Evolutionary conservation across 2,329 filamentous ascomycete species (phyloP), one percentile per base, ranked within the genome.

Genomic region (Xylaria multiplex): DNA sequence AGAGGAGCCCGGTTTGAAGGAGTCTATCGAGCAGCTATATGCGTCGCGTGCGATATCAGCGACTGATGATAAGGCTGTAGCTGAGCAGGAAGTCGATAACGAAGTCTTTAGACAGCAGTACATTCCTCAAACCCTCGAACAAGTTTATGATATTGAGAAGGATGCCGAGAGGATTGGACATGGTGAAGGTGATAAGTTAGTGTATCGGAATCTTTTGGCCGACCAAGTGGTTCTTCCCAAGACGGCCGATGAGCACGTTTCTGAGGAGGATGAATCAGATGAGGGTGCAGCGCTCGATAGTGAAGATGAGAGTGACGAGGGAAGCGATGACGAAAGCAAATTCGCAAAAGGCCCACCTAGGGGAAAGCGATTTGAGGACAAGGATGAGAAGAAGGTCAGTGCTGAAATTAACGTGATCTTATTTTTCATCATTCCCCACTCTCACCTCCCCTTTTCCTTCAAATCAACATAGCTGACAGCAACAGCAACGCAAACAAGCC

Each of bases 81-180:
- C 86, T 1, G 85, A 89, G 59, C 83, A 88, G 19, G 91, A 94
- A 71, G 88, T 95, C 9, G 92, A 97, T 73, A 93, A 93, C 64
- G 92, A 96, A 71, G 96, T 98, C 6, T 99, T 97, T 82, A 88
- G 95, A 73, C 91, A 97, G 74, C 93, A 97, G 78, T 99, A 96
- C 78, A 98, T 99, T 59, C 96, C 96, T 0, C 94, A 97, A 79
- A 98, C 92, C 0, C 84, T 99, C 49, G 92, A 98, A 72, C 93
- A 99, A 76, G 95, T 99, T 4, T 97, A 97, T 78, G 94, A 99
- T 77, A 90, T 97, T 57, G 96, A 98, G 79, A 91, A 94, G 72
- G 96, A 98, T 72, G 92, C 90, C 1, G 90, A 93, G 72, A 90
- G 89, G 77, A 86, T 97, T 24, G 87, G 87, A 7, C 85, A 88